Evolutionary conservation across 2,329 filamentous ascomycete genomes (phyloP).

Genomic region (Colletotrichum sp.): DNA sequence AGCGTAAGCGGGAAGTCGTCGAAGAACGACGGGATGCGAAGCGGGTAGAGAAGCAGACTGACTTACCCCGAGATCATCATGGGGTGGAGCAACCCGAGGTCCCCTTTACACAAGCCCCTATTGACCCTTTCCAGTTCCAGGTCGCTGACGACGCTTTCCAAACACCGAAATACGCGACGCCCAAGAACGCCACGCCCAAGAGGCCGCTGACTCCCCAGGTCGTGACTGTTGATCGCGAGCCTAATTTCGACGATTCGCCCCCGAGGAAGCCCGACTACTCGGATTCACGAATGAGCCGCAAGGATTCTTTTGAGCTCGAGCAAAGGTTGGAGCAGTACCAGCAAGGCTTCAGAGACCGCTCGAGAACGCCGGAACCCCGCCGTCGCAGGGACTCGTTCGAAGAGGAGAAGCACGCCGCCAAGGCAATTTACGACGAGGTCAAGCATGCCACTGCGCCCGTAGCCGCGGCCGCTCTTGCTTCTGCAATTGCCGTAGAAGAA

Average conservation of each 20-base stretch:
- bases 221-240: conserved; percentile 59
- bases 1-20: conserved; percentile 17
- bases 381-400: conserved; percentile 26
- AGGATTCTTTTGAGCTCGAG: conserved; percentile 54
- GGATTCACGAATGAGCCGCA: conserved; percentile 50
- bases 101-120: conserved; percentile 31
- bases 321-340: conserved; percentile 33
- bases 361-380: conserved; percentile 26
- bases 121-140: conserved; percentile 66
- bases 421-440: conserved; percentile 48
- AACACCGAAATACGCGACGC: conserved; percentile 37
- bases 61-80: conserved; percentile 11
- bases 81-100: conserved; percentile 20
- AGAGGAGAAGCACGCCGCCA: conserved; percentile 49
- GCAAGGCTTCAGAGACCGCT: conserved; percentile 25
- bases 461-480: conserved; percentile 50
- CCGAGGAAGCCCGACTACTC: conserved; percentile 26
- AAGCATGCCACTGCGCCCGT: conserved; percentile 55
- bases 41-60: conserved; percentile 30
- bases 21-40: conserved; percentile 25
- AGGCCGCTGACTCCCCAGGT: conserved; percentile 55
- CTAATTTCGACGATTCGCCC: conserved; percentile 49
- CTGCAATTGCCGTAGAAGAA: conserved; percentile 50
- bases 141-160: conserved; percentile 58
- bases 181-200: conserved; percentile 37